Conservation (phyloP, 1,139 yeast genomes). For the Yamadazyma atmosphaerica region DNA sequence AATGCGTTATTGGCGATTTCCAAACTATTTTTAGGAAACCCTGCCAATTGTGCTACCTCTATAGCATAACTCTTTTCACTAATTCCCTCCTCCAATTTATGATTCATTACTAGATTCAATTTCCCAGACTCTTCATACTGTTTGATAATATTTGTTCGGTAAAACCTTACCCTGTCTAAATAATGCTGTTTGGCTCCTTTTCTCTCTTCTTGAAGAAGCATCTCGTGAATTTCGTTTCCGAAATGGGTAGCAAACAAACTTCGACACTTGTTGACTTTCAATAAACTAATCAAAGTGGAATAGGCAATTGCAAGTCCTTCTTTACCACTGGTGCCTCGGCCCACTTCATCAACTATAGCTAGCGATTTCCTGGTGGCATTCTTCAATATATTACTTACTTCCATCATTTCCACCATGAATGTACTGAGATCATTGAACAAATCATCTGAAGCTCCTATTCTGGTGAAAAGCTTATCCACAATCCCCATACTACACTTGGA, state of each 20-base stretch:
- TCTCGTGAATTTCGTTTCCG: slow-evolving; percentile 61
- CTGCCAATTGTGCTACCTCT: slow-evolving; percentile 82
- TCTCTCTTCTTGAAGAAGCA: slow-evolving; percentile 23
- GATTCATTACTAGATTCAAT: slow-evolving; percentile 50
- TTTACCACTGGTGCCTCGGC: slow-evolving; percentile 87
- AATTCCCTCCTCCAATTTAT: slow-evolving; percentile 68
- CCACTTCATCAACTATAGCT: slow-evolving; percentile 94
- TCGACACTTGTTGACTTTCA: slow-evolving; percentile 61
- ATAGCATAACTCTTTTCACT: slow-evolving; percentile 79
- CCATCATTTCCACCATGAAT: slow-evolving; percentile 98
- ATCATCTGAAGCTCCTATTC: slow-evolving; percentile 93
- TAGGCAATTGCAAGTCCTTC: slow-evolving; percentile 93
- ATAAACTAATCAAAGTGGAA: slow-evolving; percentile 67
- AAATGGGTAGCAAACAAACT: slow-evolving; percentile 93
- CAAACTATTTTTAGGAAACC: slow-evolving; percentile 70
- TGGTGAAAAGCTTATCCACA: slow-evolving; percentile 82
- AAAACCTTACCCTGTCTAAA: slow-evolving; percentile 42
- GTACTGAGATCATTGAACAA: slow-evolving; percentile 84
- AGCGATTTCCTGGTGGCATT: slow-evolving; percentile 76
- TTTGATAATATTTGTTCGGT: slow-evolving; percentile 48
- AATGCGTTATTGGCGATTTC: slow-evolving; percentile 47
- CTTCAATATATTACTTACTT: slow-evolving; percentile 74
- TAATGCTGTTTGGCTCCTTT: slow-evolving; percentile 21
- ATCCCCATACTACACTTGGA: slow-evolving; percentile 67
- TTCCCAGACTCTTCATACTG: slow-evolving; percentile 9